Base-by-base conservation (phyloP, 2,329 filamentous ascomycete genomes). In the Penicillium sclerotigenum region DNA sequence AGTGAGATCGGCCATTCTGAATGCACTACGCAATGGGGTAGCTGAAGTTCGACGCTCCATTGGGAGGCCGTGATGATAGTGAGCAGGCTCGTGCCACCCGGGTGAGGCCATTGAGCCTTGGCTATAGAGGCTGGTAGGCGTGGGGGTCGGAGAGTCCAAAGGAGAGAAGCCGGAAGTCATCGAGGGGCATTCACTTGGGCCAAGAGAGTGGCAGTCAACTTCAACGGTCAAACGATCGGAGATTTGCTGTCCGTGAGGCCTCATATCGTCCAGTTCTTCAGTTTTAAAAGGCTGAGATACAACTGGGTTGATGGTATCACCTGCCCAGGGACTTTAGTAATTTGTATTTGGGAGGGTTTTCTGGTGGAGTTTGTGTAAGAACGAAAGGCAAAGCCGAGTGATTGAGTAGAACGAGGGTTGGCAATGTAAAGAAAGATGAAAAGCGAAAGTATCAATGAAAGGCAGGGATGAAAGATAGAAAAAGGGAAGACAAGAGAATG, bases 131-230 rank as follows among this genome's bases (percentile, higher is more conserved):
- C 70, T 74, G 26, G 72, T 73, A 4, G 73, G 72, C 2, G 73
- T 75, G 2, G 71, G 72, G 18, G 71, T 75, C 0, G 73, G 73
- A 29, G 73, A 75, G 42, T 75, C 73, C 63, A 74, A 65, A 52
- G 72, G 71, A 18, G 73, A 75, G 58, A 74, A 75, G 54, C 71
- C 73, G 14, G 71, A 73, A 41, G 65, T 68, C 71, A 73, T 74
- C 18, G 72, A 74, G 6, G 73, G 73, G 56, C 73, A 75, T 52
- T 73, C 72, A 63, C 68, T 74, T 22, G 73, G 70, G 49, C 73
- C 71, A 59, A 74, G 56, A 34, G 72, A 73, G 33, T 66, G 69
- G 58, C 72, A 73, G 43, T 75, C 73, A 51, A 75, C 64, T 57
- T 75, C 72, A 46, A 75, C 68, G 38, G 70, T 71, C 20, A 75